Percentiles rank a stretch among this genome's conserved stretches.
These are phyloP conservation scores for Lipomyces orientalis DNA, from an alignment of 805 yeast genomes.

Conservation along the genomic window DNA sequence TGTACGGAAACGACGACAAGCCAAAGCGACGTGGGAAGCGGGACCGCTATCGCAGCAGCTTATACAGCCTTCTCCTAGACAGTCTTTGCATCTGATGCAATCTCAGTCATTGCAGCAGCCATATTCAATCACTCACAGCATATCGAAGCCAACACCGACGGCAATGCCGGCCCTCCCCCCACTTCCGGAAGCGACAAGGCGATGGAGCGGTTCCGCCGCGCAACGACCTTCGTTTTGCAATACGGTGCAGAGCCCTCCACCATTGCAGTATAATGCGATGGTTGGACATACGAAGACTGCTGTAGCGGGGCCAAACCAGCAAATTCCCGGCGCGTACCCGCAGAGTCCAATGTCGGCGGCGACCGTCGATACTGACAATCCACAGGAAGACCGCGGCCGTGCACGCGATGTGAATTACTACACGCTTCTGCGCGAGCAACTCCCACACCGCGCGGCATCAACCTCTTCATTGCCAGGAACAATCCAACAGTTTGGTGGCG, in stretches of 20 bases:
- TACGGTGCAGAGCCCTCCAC: neutral
- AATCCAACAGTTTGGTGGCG: neutral
- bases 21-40: neutral
- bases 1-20: neutral
- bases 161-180: neutral
- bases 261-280: neutral
- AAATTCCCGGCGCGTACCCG: neutral
- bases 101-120: neutral
- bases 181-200: neutral
- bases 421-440: neutral
- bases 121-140: neutral
- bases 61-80: neutral
- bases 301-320: neutral
- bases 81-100: neutral
- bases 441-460: neutral
- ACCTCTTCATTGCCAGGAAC: neutral
- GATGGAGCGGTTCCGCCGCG: neutral
- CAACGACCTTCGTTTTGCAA: neutral
- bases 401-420: neutral
- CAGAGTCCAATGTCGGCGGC: neutral
- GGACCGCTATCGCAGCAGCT: neutral
- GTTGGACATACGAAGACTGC: neutral
- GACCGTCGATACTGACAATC: neutral
- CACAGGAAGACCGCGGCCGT: neutral
- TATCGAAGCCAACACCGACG: neutral